Conservation (phyloP, 1,139 yeast species). For the Protomyces gravidus region DNA sequence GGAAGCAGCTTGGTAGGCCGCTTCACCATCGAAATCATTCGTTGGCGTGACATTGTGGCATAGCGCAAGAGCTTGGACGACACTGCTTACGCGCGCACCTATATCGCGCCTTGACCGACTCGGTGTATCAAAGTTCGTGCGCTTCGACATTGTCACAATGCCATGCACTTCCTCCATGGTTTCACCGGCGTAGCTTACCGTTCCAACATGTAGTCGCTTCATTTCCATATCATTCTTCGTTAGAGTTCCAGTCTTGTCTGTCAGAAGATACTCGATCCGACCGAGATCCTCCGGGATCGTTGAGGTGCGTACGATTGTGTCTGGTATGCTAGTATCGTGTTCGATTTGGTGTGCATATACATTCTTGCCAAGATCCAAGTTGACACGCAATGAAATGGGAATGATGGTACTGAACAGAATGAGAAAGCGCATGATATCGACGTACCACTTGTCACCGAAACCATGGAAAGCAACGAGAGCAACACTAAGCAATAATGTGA, state of each 20-base stretch:
- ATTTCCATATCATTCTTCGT: conserved; percentile 98
- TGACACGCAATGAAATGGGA: conserved; percentile 87
- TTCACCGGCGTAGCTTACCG: conserved; percentile 87
- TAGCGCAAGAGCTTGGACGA: conserved; percentile 74
- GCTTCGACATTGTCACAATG: conserved; percentile 38
- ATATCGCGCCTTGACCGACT: conserved; percentile 54
- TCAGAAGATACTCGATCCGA: conserved; percentile 81
- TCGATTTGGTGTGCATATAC: conserved; percentile 95
- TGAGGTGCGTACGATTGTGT: conserved; percentile 89
- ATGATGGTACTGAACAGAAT: conserved; percentile 91
- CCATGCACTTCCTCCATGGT: conserved; percentile 83
- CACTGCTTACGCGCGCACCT: conserved; percentile 69
- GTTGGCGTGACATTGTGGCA: conserved; percentile 95
- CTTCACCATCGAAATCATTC: conserved; percentile 50
- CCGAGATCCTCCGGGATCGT: conserved; percentile 98
- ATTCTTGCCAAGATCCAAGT: conserved; percentile 89
- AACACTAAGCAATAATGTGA: conserved; percentile 74
- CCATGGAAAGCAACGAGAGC: conserved; percentile 77
- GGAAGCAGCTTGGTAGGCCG: conserved; percentile 90
- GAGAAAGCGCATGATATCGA: conserved; percentile 82
- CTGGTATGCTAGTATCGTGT: conserved; percentile 72
- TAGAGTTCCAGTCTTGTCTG: conserved; percentile 95
- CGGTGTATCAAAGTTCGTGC: not conserved
- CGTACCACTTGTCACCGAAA: conserved; percentile 72
- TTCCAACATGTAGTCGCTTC: conserved; percentile 85